Evolutionary conservation across 1,139 yeast genomes (phyloP).

Genomic region (Yamadazyma atmosphaerica): DNA sequence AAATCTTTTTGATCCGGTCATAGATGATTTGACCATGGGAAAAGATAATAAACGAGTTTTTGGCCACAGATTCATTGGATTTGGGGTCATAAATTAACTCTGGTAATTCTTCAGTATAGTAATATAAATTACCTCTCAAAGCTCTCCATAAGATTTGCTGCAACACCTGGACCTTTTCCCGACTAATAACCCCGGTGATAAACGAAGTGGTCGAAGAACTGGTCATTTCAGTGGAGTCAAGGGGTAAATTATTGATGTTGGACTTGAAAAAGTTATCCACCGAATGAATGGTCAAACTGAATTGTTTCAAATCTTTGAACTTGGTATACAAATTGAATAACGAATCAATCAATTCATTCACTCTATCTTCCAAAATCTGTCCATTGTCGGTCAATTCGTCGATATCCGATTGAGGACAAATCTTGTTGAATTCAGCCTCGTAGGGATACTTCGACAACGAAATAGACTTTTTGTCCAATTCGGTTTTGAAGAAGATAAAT

Average conservation of each 20-base stretch:
- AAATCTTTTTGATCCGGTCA: constrained; percentile 42
- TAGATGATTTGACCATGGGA: constrained; percentile 45
- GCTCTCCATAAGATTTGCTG: constrained; percentile 93
- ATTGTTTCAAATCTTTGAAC: constrained; percentile 39
- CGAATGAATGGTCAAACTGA: constrained; percentile 49
- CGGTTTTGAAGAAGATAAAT: constrained; percentile 49
- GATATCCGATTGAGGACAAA: constrained; percentile 60
- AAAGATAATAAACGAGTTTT: constrained; percentile 46
- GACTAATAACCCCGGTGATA: constrained; percentile 80
- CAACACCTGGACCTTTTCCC: constrained; percentile 66
- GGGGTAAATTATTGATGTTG: constrained; percentile 28
- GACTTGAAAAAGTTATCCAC: constrained; percentile 62
- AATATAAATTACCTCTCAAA: constrained; percentile 83
- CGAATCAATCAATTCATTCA: constrained; percentile 41
- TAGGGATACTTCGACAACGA: constrained; percentile 45
- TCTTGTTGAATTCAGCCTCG: constrained; percentile 36
- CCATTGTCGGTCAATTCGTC: constrained; percentile 75
- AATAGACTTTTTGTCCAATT: constrained; percentile 51
- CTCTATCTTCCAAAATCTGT: constrained; percentile 47
- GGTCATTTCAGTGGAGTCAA: constrained; percentile 25
- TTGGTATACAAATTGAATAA: constrained; percentile 34
- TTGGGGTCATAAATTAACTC: constrained; percentile 46
- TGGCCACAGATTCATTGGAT: constrained; percentile 29
- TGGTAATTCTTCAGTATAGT: constrained; percentile 66
- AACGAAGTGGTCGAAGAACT: constrained; percentile 35